Evolutionary conservation across 2,329 filamentous ascomycete species (phyloP), one percentile per base, ranked within the genome.

Genomic region (Penicillium thymicola): DNA sequence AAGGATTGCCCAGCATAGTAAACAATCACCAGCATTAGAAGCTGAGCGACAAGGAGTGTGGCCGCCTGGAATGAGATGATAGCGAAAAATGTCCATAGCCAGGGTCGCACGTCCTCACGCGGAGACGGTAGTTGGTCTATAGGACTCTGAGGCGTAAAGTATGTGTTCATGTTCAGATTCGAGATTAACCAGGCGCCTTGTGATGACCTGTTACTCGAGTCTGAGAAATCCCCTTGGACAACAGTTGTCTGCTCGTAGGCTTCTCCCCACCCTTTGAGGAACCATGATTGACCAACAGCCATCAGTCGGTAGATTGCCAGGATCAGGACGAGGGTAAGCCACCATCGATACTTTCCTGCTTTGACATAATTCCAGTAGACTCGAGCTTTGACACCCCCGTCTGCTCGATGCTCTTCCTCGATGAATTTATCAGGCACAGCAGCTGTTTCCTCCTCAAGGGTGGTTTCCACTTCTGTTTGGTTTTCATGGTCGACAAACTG

Each of bases 311-410:
- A 90, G 0, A 86, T 40, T 6, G 82, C 72, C 57, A 92, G 84
- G 13, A 86, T 76, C 1, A 84, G 34, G 3, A 93, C 77, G 2
- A 92, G 79, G 1, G 85, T 65, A 3, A 76, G 70, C 92, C 92
- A 96, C 79, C 87, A 90, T 54, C 79, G 79, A 43, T 92, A 78
- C 13, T 85, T 88, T 2, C 92, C 92, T 5, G 91, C 90, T 71
- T 86, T 89, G 75, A 96, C 86, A 63, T 96, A 96, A 60, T 86
- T 85, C 85, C 89, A 91, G 68, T 96, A 96, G 0, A 96, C 87
- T 7, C 81, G 81, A 11, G 85, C 76, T 65, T 92, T 84, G 1
- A 96, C 89, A 1, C 89, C 86, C 18, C 92, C 91, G 58, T 89
- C 82, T 0, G 83, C 87, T 47, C 89, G 82, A 62, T 86, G 79